phyloP scores from a whole-genome alignment of 306 rosid genomes.

The Gastrolobium bilobum region DNA sequence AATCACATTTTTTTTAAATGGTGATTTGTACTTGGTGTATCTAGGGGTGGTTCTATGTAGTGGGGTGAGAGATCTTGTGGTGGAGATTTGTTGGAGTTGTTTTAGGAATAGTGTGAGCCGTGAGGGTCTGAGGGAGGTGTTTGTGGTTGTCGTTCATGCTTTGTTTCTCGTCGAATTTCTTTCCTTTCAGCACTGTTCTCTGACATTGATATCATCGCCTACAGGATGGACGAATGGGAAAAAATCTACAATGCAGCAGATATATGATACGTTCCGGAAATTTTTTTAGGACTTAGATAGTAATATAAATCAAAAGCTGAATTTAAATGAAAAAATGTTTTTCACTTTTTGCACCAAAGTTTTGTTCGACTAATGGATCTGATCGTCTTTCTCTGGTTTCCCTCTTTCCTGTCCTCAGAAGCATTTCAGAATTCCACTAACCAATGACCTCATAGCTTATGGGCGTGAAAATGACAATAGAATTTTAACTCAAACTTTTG shows the following conservation, averaged over 20 bases:
- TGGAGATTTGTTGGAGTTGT: conserved; percentile 43
- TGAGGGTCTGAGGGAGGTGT: not conserved
- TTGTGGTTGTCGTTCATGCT: conserved; percentile 44
- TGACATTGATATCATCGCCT: too few relatives aligned
- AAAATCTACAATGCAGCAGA: too few relatives aligned
- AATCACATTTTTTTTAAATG: not conserved
- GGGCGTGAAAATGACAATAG: conserved; percentile 4
- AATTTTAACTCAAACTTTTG: conserved; percentile 11
- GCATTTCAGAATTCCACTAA: not conserved
- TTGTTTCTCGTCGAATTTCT: not conserved
- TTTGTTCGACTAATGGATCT: too few relatives aligned
- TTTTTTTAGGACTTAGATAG: too few relatives aligned
- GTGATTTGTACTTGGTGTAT: not conserved
- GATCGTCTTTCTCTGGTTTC: not conserved
- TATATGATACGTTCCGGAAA: too few relatives aligned
- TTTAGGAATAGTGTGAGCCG: conserved; percentile 32
- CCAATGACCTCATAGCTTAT: not conserved
- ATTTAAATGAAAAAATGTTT: too few relatives aligned
- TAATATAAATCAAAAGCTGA: too few relatives aligned
- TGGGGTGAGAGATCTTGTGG: conserved; percentile 54
- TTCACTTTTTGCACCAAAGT: too few relatives aligned
- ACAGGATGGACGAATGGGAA: too few relatives aligned
- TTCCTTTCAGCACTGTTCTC: not conserved
- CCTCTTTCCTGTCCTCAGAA: not conserved
- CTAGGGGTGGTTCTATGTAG: not conserved